phyloP scores from a whole-genome alignment of 1,284 basidiomycete genomes.

The Cerrena zonata region DNA sequence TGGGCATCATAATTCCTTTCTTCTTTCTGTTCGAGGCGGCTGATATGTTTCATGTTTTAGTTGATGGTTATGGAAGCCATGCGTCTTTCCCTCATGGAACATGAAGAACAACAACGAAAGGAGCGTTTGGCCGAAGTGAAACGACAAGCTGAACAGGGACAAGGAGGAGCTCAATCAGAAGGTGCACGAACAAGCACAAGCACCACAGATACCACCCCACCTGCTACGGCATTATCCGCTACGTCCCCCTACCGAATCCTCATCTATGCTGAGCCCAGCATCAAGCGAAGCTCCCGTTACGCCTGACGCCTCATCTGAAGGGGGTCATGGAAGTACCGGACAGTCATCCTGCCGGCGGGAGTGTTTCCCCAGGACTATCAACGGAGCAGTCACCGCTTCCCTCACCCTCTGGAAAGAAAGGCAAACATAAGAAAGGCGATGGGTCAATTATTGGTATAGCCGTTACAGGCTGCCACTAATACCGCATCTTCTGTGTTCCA shows the following conservation, averaged over 20 bases:
- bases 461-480: conserved; percentile 1
- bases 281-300: neutral
- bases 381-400: neutral
- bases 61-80: conserved; percentile 99
- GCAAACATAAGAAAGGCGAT: neutral
- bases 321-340: neutral
- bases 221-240: conserved; percentile 1
- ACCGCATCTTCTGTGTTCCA: conserved; percentile 5
- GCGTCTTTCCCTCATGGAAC: conserved; percentile 89
- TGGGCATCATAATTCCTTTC: no score
- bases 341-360: neutral
- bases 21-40: neutral
- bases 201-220: neutral
- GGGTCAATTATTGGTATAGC: neutral
- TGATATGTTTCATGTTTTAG: conserved; percentile 35
- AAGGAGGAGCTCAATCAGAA: conserved; percentile 6
- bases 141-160: conserved; percentile 24
- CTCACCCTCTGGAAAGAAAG: neutral
- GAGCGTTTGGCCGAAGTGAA: conserved; percentile 57
- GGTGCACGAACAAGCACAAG: conserved; percentile 9
- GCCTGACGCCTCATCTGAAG: neutral
- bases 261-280: neutral
- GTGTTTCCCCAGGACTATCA: neutral
- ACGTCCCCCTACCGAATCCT: neutral
- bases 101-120: conserved; percentile 74